Evolutionary conservation across 208 protist genomes (phyloP).

Genomic region (Trypanosoma scelopori): DNA sequence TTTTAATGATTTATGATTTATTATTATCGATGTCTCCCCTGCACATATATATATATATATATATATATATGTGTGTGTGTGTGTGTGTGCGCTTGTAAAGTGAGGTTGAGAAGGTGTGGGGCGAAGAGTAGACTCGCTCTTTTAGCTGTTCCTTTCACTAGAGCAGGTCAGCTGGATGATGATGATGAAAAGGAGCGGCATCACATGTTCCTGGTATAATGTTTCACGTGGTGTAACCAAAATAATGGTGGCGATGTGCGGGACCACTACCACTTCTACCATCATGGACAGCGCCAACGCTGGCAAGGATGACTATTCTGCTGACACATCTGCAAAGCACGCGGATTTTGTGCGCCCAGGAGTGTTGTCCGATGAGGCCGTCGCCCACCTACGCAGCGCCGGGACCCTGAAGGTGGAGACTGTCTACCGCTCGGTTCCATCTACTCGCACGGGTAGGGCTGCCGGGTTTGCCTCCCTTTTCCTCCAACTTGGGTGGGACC

Average conservation of each 20-base stretch:
- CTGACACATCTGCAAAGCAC: background rate
- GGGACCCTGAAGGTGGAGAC: background rate
- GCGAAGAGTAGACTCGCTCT: background rate
- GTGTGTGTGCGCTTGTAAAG: background rate
- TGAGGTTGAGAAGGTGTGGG: background rate
- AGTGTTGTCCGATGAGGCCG: background rate
- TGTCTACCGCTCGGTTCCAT: slow-evolving; percentile 57
- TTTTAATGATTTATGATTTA: too few species aligned
- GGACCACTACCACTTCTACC: background rate
- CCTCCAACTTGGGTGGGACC: slow-evolving; percentile 70
- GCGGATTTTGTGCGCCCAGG: background rate
- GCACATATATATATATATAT: too few species aligned
- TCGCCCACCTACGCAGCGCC: background rate
- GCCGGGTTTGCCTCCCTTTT: slow-evolving; percentile 71
- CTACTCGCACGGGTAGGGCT: slow-evolving; percentile 53
- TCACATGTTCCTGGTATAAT: slow-evolving; percentile 38
- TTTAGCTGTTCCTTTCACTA: background rate
- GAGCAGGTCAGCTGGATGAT: too few species aligned
- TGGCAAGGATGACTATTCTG: background rate
- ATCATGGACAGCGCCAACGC: background rate
- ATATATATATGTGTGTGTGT: too few species aligned
- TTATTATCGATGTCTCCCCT: too few species aligned
- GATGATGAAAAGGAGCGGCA: slow-evolving; percentile 12
- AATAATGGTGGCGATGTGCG: slow-evolving; percentile 34
- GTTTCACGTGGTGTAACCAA: slow-evolving; percentile 47